These are phyloP conservation scores for Tylopilus felleus DNA, from an alignment of 768 basidiomycete species.

Conservation along the genomic window DNA sequence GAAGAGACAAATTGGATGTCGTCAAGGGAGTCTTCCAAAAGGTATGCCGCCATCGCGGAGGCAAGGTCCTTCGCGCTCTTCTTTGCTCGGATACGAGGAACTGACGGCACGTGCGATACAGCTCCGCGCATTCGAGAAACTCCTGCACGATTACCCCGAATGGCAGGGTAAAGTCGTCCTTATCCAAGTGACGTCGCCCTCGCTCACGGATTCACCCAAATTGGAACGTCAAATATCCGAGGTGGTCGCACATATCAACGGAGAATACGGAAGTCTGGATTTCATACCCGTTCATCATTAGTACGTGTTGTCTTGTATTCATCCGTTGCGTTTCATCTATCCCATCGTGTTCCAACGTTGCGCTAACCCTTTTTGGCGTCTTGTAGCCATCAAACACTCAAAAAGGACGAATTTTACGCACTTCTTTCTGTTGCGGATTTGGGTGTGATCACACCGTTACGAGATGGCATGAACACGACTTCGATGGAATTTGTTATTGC, in stretches of 20 bases:
- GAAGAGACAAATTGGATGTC: conserved; percentile 96
- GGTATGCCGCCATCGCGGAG: conserved; percentile 36
- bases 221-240: conserved; percentile 93
- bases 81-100: not conserved
- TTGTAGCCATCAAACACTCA: conserved; percentile 88
- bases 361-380: not conserved
- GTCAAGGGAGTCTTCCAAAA: conserved; percentile 98
- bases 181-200: conserved; percentile 85
- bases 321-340: not conserved
- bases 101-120: conserved; percentile 26
- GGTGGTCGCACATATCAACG: conserved; percentile 92
- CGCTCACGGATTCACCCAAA: conserved; percentile 88
- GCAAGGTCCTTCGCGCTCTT: not conserved
- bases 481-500: conserved; percentile 98
- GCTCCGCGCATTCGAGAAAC: conserved; percentile 94
- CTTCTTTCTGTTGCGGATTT: conserved; percentile 90
- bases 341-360: not conserved
- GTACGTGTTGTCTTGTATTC: conserved; percentile 47
- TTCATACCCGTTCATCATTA: conserved; percentile 98
- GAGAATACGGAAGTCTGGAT: conserved; percentile 89
- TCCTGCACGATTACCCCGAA: conserved; percentile 89
- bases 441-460: conserved; percentile 89
- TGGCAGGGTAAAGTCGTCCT: conserved; percentile 90
- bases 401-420: conserved; percentile 98
- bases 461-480: conserved; percentile 99